phyloP scores from a whole-genome alignment of 1,284 basidiomycete species.

The Flammula alnicola region DNA sequence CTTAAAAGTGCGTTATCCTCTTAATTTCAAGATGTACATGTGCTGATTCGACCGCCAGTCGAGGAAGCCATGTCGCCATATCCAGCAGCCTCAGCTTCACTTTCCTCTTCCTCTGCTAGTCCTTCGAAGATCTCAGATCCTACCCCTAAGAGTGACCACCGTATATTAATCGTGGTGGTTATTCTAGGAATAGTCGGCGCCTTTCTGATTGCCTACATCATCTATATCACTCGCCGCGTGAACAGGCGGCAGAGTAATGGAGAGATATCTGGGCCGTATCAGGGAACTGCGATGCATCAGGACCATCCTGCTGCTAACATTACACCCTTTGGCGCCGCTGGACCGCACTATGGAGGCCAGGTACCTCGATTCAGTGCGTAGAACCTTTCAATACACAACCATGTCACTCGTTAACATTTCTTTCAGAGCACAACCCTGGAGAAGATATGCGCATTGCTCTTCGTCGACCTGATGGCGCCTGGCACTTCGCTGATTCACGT shows the following conservation, averaged over 20 bases:
- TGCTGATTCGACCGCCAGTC: background rate
- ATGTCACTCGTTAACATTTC: background rate
- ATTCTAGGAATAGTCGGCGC: constrained; percentile 29
- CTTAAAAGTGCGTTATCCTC: background rate
- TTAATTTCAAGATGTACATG: background rate
- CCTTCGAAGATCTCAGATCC: constrained; percentile 12
- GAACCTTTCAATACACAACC: constrained; percentile 13
- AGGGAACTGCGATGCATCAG: constrained; percentile 28
- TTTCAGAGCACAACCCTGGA: constrained; percentile 44
- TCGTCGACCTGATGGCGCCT: constrained; percentile 46
- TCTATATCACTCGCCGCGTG: constrained; percentile 30
- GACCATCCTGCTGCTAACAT: constrained; percentile 38
- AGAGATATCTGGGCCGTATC: constrained; percentile 25
- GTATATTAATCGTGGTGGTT: constrained; percentile 26
- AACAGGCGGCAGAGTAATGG: constrained; percentile 27
- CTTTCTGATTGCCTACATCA: constrained; percentile 27
- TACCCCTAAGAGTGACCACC: constrained; percentile 25
- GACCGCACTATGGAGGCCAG: constrained; percentile 22
- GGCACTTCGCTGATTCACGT: constrained; percentile 45
- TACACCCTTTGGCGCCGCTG: constrained; percentile 38
- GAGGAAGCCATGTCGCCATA: constrained; percentile 7
- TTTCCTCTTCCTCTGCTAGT: constrained; percentile 42
- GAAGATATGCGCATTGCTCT: constrained; percentile 49
- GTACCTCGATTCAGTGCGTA: constrained; percentile 39
- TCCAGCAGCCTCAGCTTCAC: constrained; percentile 1